Evolutionary conservation across 495 filamentous ascomycete species (phyloP).

Genomic region (Tetracladium setigerum): DNA sequence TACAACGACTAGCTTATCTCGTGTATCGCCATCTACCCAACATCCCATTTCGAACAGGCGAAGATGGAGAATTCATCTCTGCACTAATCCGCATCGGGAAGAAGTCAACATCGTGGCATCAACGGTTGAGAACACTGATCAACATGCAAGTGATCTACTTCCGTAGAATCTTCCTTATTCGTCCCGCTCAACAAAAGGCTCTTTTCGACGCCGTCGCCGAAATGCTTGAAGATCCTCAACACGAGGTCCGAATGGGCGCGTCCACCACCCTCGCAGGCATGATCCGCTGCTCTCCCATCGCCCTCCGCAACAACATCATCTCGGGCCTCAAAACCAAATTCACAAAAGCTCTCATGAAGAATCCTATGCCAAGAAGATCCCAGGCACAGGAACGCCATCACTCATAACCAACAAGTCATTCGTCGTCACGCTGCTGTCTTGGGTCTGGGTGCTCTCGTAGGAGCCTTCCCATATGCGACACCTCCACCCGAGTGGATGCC

Average conservation of each 20-base stretch:
- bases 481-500: conserved; percentile 93
- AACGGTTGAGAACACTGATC: conserved; percentile 91
- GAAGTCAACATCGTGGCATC: conserved; percentile 87
- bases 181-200: conserved; percentile 61
- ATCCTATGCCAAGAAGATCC: conserved; percentile 72
- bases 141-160: conserved; percentile 99
- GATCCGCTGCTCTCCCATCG: conserved; percentile 92
- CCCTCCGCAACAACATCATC: conserved; percentile 69
- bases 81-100: conserved; percentile 85
- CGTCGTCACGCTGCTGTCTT: conserved; percentile 85
- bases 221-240: conserved; percentile 88
- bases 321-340: conserved; percentile 69
- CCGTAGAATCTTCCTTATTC: conserved; percentile 89
- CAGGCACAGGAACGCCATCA: conserved; percentile 55
- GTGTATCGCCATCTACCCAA: conserved; percentile 97
- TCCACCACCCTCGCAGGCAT: conserved; percentile 90
- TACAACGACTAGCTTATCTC: conserved; percentile 91
- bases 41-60: conserved; percentile 82
- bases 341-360: conserved; percentile 62
- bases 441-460: conserved; percentile 82
- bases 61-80: conserved; percentile 75
- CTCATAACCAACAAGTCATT: conserved; percentile 72
- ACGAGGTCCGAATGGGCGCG: conserved; percentile 92
- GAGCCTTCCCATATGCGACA: conserved; percentile 94
- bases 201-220: conserved; percentile 85